Evolutionary conservation across 306 rosid genomes (phyloP).

Genomic region (Pyrus pyrifolia): DNA sequence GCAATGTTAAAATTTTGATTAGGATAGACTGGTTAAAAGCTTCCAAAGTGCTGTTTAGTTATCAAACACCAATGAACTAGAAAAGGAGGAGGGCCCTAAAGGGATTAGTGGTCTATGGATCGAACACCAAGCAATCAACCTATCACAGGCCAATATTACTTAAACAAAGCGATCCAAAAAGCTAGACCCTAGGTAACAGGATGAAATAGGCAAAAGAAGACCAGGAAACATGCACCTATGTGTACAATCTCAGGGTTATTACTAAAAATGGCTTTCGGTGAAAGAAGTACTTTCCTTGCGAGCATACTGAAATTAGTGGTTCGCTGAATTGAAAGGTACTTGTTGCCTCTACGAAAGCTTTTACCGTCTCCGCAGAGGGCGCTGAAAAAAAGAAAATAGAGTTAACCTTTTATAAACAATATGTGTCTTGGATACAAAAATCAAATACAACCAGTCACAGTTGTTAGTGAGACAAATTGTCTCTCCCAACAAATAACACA

Average conservation of each 20-base stretch:
- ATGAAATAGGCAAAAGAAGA: not conserved
- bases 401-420: not conserved
- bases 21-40: not conserved
- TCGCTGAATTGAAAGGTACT: constrained; percentile 15
- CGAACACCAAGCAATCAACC: not conserved
- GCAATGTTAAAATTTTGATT: not conserved
- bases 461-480: not conserved
- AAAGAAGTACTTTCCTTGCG: constrained; percentile 11
- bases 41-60: not conserved
- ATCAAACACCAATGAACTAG: not conserved
- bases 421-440: not conserved
- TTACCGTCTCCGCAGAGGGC: constrained; percentile 50
- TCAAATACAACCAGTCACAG: not conserved
- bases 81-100: not conserved
- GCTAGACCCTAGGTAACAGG: not conserved
- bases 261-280: constrained; percentile 1
- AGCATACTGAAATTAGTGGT: constrained; percentile 1
- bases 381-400: constrained; percentile 38
- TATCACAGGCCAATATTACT: not conserved
- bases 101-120: not conserved
- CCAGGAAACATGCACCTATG: not conserved
- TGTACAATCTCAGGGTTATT: not conserved
- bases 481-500: not conserved
- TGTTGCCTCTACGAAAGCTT: not conserved
- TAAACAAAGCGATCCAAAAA: not conserved